Conservation (phyloP, 1,284 basidiomycete genomes). For the Phellopilus nigrolimitatus region DNA sequence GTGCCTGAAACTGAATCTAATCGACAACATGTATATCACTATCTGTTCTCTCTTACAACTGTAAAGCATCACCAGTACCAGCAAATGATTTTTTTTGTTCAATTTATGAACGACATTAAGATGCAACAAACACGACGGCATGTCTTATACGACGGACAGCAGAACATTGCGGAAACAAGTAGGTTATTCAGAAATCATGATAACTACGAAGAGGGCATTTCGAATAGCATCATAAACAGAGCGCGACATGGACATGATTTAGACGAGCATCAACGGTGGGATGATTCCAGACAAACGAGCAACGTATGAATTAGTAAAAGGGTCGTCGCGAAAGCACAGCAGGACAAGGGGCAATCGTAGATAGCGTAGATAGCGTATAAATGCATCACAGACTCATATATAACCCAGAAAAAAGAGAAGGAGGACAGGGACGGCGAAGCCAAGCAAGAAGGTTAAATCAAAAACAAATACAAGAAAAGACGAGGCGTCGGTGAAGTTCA, state of each 20-base stretch:
- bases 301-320: slow-evolving; percentile 14
- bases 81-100: too few species aligned
- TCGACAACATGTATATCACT: slow-evolving; percentile 4
- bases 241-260: neutral
- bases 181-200: slow-evolving; percentile 11
- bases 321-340: neutral
- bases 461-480: slow-evolving; percentile 19
- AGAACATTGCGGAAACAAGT: neutral
- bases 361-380: slow-evolving; percentile 17
- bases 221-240: neutral
- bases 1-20: neutral
- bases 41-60: neutral
- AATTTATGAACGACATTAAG: neutral
- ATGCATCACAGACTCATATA: neutral
- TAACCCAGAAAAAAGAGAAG: neutral
- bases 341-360: neutral
- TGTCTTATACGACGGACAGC: neutral
- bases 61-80: neutral
- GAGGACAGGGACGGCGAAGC: slow-evolving; percentile 12
- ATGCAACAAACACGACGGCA: neutral
- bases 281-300: slow-evolving; percentile 19
- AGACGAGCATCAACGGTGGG: neutral
- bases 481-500: slow-evolving; percentile 10
- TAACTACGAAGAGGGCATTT: neutral
- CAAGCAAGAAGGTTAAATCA: neutral